Evolutionary conservation across 1,139 yeast species (phyloP).

Genomic region (Candida sp.): DNA sequence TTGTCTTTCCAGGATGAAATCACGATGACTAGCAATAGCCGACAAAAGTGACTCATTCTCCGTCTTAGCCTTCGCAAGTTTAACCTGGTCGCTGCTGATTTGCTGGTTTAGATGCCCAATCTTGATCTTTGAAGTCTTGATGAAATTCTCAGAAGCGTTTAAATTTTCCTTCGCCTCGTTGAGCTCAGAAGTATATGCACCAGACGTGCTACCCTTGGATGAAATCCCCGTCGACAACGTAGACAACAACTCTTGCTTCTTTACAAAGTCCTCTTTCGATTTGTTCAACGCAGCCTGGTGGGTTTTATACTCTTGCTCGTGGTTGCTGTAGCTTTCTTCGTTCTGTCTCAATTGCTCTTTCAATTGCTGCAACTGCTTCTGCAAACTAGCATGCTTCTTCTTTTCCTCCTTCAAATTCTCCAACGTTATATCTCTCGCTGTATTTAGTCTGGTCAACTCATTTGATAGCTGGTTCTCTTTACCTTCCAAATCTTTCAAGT

Average conservation of each 20-base stretch:
- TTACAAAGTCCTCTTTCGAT: constrained; percentile 54
- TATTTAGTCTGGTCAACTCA: constrained; percentile 67
- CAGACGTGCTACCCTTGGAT: constrained; percentile 73
- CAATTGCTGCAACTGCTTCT: constrained; percentile 21
- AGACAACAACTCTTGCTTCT: constrained; percentile 80
- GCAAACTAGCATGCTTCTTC: constrained; percentile 17
- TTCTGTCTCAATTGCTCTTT: constrained; percentile 31
- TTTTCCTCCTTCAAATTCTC: constrained; percentile 60
- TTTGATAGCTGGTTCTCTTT: constrained; percentile 64
- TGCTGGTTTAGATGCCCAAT: constrained; percentile 61
- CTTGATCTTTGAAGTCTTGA: constrained; percentile 66
- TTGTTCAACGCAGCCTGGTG: constrained; percentile 47
- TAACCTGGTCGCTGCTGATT: constrained; percentile 53
- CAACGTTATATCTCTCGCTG: constrained; percentile 60
- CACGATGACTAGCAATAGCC: constrained; percentile 48
- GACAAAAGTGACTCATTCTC: constrained; percentile 51
- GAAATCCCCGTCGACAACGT: constrained; percentile 92
- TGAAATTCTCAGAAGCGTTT: constrained; percentile 56
- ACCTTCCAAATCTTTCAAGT: constrained; percentile 62
- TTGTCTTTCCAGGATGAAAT: constrained; percentile 43
- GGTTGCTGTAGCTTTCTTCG: constrained; percentile 26
- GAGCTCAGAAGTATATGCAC: constrained; percentile 81
- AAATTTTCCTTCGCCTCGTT: constrained; percentile 64
- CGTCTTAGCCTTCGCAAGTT: constrained; percentile 54
- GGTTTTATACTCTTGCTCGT: constrained; percentile 41